These are phyloP conservation scores for Pneumocystis carinii DNA, from an alignment of 1,139 yeast genomes.

Conservation along the genomic window DNA sequence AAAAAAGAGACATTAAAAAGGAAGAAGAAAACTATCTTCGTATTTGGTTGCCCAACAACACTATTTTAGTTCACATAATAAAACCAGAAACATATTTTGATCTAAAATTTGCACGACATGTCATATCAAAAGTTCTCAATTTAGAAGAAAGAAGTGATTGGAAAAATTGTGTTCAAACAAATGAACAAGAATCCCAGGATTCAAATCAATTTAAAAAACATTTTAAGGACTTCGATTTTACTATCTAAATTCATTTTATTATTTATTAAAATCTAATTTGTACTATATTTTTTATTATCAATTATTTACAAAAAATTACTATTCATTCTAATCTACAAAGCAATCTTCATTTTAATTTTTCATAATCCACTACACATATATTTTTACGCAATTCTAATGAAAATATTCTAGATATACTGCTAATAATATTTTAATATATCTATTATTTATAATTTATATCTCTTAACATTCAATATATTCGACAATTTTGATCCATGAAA, in stretches of 20 bases:
- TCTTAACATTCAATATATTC: neutral
- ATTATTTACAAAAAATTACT: neutral
- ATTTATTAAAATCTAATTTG: neutral
- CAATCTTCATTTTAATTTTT: neutral
- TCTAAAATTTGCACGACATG: slow-evolving; percentile 66
- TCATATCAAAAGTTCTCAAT: slow-evolving; percentile 44
- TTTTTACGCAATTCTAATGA: neutral
- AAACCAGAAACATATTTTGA: slow-evolving; percentile 31
- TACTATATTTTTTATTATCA: neutral
- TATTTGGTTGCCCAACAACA: slow-evolving; percentile 11
- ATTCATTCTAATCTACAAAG: neutral
- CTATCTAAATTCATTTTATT: slow-evolving; percentile 1
- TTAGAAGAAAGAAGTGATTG: slow-evolving; percentile 51
- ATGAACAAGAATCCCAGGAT: slow-evolving; percentile 44
- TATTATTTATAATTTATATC: neutral
- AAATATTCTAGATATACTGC: neutral
- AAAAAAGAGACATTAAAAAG: slow-evolving; percentile 2
- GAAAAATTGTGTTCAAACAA: slow-evolving; percentile 56
- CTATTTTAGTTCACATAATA: slow-evolving; percentile 13
- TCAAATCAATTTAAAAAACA: slow-evolving; percentile 42
- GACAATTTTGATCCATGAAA: neutral
- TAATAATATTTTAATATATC: neutral
- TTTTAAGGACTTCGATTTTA: slow-evolving; percentile 34
- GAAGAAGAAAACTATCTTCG: slow-evolving; percentile 15
- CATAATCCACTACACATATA: neutral